Evolutionary conservation across 768 basidiomycete genomes (phyloP).

Genomic region (Amanita polypyramis): DNA sequence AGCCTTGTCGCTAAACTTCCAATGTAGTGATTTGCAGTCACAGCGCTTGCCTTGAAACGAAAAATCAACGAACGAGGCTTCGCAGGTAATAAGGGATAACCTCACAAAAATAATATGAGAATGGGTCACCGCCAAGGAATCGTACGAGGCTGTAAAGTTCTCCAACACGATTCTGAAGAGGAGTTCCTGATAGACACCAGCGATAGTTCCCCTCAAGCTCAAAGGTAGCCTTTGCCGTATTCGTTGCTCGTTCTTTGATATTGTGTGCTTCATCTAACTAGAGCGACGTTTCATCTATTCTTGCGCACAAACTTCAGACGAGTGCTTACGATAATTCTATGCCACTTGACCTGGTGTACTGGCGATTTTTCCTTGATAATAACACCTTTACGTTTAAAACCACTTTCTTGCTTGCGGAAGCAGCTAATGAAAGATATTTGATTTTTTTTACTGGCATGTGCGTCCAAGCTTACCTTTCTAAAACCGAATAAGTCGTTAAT

Average conservation of each 20-base stretch:
- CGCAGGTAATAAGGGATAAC: constrained; percentile 1
- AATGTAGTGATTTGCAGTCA: constrained; percentile 90
- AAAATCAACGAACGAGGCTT: neutral
- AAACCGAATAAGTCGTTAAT: constrained; percentile 77
- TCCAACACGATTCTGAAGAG: constrained; percentile 96
- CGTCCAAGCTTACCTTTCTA: constrained; percentile 44
- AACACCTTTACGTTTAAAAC: constrained; percentile 78
- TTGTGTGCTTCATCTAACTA: constrained; percentile 96
- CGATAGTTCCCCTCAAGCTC: constrained; percentile 69
- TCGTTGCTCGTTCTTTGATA: constrained; percentile 91
- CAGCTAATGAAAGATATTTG: constrained; percentile 32
- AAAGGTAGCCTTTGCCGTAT: constrained; percentile 96
- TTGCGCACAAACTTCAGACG: neutral
- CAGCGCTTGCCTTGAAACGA: constrained; percentile 65
- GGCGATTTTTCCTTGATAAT: constrained; percentile 85
- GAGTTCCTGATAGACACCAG: constrained; percentile 97
- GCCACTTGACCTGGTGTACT: constrained; percentile 80
- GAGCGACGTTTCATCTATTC: constrained; percentile 1
- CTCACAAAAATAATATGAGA: constrained; percentile 86
- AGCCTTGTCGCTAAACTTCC: constrained; percentile 80
- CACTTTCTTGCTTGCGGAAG: constrained; percentile 87
- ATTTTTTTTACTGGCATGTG: neutral
- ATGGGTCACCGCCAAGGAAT: constrained; percentile 90
- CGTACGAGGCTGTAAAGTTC: constrained; percentile 92
- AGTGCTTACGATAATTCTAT: constrained; percentile 55